Evolutionary conservation across 495 filamentous ascomycete species (phyloP).

Genomic region (Neurospora sp.): DNA sequence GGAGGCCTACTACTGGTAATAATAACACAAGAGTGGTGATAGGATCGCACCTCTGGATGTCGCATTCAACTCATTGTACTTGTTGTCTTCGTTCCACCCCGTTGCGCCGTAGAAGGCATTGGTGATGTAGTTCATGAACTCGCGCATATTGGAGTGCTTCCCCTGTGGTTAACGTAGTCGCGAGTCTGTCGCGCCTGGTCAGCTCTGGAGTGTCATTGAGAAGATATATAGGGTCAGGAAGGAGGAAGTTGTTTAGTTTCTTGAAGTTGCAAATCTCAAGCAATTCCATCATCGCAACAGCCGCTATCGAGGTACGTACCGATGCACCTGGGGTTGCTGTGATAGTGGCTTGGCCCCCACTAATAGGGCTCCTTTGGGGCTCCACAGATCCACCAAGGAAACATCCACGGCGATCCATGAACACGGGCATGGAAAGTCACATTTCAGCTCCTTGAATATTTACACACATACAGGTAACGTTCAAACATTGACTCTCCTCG

Average conservation of each 20-base stretch:
- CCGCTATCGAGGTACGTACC: not conserved
- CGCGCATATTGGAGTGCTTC: conserved; percentile 53
- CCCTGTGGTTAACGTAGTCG: conserved; percentile 4
- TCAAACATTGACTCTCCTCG: not conserved
- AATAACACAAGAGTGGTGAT: too few species aligned
- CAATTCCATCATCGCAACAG: not conserved
- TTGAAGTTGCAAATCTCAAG: not conserved
- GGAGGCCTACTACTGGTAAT: not conserved
- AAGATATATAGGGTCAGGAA: not conserved
- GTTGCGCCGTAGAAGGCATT: conserved; percentile 81
- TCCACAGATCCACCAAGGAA: not conserved
- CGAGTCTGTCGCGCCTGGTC: conserved; percentile 8
- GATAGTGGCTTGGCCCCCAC: not conserved
- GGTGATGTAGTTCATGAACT: conserved; percentile 98
- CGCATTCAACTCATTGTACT: conserved; percentile 76
- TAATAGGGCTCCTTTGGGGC: not conserved
- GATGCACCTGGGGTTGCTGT: not conserved
- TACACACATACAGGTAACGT: not conserved
- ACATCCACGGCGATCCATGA: not conserved
- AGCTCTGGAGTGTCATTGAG: conserved; percentile 15
- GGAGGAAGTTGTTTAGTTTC: not conserved
- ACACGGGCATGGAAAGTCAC: not conserved
- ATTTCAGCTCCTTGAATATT: not conserved
- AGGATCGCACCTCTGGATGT: conserved; percentile 60
- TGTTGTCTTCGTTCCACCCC: conserved; percentile 87